Evolutionary conservation across 495 filamentous ascomycete species (phyloP), one percentile per base, ranked within the genome.

Genomic region (Tuber indicum): DNA sequence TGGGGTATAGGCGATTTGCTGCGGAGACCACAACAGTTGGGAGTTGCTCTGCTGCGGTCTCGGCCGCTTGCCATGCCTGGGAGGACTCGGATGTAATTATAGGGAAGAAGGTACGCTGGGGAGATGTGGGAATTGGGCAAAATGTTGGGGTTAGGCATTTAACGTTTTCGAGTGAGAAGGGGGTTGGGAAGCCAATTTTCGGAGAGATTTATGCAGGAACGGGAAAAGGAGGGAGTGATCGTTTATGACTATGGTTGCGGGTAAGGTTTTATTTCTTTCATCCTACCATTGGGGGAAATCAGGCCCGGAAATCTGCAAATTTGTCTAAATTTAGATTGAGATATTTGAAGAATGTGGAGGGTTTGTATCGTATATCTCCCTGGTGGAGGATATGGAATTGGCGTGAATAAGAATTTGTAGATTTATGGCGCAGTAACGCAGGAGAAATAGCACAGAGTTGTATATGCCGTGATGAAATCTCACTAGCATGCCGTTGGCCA

Each of bases 151-250:
- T 5, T 1, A 19, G 45, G 17, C 45, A 47, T 47, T 47, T 47
- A 14, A 5, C 45, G 16, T 19, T 47, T 16, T 47, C 45, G 45
- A 47, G 45, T 19, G 45, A 47, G 17, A 17, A 47, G 45, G 45
- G 45, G 45, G 45, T 47, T 47, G 45, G 45, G 45, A 47, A 32
- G 26, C 72, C 46, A 32, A 10, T 58, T 12, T 5, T 39, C 10
- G 72, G 72, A 43, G 21, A 58, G 17, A 16, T 39, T 14, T 74
- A 74, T 74, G 9, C 72, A 9, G 72, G 72, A 5, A 52, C 7
- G 7, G 23, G 49, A 8, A 8, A 8, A n/a, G 21, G 8, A 23
- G 7, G 6, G 23, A n/a, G 49, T n/a, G 23, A n/a, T 12, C 8
- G 49, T 12, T n/a, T n/a, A 23, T 52, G 49, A 52, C 7, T 52